Evolutionary conservation across 495 filamentous ascomycete genomes (phyloP), one percentile per base, ranked within the genome.

Genomic region (Xylaria intraflava): DNA sequence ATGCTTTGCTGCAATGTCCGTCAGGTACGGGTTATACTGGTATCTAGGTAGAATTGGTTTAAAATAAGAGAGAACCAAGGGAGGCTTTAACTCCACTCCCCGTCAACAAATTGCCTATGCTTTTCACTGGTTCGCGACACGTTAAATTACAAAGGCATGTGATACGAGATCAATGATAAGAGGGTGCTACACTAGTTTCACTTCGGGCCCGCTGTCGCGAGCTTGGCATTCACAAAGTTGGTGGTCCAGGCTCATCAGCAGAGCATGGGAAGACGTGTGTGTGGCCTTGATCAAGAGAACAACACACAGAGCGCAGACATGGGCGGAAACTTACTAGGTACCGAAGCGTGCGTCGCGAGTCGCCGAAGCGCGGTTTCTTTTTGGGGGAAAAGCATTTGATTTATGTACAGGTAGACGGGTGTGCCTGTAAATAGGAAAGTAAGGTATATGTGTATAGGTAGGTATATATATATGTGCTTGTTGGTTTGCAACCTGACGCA

Each of bases 51-150:
- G 36, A 51, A 24, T 19, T 49, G 14, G 33, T n/a, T 27, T 10
- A 40, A 53, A 46, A n/a, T 20, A 19, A 46, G 42, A 11, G 29
- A 44, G 35, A 16, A 38, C 17, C 42, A 40, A 27, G 50, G 30
- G 43, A 39, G 42, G 51, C 17, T 22, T n/a, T n/a, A 29, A 46
- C 29, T 46, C 51, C 51, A 46, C 42, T 31, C 30, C 19, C 51
- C 31, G 9, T 46, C 24, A 41, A 39, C 30, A 41, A 36, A 53
- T 42, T 22, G 46, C 35, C 38, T 43, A 26, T 24, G 45, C 30
- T n/a, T 14, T 16, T 46, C 42, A 42, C 17, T 17, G 29, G 31
- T 40, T 40, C 16, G 19, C 40, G 26, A 22, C 31, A 30, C 31
- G 39, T 38, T 31, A 27, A 39, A 24, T 46, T 17, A 46, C 30